Conservation (phyloP, 805 yeast species). For the Starmerella bombi region DNA sequence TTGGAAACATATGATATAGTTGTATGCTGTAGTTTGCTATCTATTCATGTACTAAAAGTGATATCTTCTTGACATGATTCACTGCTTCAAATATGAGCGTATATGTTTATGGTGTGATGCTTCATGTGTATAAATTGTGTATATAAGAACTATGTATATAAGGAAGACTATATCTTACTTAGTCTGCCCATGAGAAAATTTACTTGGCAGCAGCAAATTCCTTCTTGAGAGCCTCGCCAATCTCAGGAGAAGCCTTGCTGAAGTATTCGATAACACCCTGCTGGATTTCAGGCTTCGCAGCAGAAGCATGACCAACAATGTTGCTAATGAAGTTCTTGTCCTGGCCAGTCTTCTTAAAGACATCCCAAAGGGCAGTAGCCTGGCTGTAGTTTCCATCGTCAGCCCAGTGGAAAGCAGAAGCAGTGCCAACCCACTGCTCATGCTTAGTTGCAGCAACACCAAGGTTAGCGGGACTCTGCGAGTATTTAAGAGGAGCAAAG, state of each 20-base stretch:
- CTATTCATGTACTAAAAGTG: too few species aligned
- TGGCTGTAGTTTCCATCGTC: constrained; percentile 65
- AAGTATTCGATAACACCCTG: constrained; percentile 69
- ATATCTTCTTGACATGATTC: too few species aligned
- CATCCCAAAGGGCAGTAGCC: constrained; percentile 65
- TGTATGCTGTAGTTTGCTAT: too few species aligned
- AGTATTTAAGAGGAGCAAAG: constrained; percentile 27
- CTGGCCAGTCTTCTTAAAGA: constrained; percentile 66
- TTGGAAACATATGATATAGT: too few species aligned
- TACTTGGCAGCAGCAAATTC: not conserved
- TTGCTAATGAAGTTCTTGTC: constrained; percentile 76
- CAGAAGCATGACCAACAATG: constrained; percentile 55
- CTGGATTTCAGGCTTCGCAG: constrained; percentile 64
- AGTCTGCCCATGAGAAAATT: too few species aligned
- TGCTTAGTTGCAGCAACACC: constrained; percentile 33
- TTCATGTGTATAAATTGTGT: too few species aligned
- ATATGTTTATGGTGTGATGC: too few species aligned
- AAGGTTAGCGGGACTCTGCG: constrained; percentile 11
- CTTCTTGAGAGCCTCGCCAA: constrained; percentile 44
- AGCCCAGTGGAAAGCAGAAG: constrained; percentile 77
- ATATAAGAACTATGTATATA: too few species aligned
- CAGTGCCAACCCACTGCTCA: constrained; percentile 73
- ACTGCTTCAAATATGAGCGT: too few species aligned
- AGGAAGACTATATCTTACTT: too few species aligned
- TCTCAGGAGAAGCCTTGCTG: constrained; percentile 51